Conservation (phyloP, 371 early-diverging fungal genomes). For the Capillidium heterosporum region DNA sequence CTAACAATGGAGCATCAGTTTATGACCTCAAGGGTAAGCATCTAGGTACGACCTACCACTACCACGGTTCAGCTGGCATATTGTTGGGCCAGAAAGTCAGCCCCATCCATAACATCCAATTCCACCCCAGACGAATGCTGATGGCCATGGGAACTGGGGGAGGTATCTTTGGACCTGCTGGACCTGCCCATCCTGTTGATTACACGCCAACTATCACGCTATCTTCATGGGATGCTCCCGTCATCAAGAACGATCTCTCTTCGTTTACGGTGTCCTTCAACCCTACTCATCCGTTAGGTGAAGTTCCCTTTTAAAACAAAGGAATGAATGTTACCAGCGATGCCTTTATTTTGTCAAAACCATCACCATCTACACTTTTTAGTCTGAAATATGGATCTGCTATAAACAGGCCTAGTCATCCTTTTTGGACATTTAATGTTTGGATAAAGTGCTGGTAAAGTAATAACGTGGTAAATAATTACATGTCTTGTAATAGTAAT, state of each 20-base stretch:
- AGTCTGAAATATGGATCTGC: too few relatives aligned
- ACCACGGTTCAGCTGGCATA: conserved; percentile 15
- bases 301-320: too few relatives aligned
- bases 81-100: conserved; percentile 22
- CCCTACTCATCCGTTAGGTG: too few relatives aligned
- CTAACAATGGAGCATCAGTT: conserved; percentile 26
- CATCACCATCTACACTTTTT: too few relatives aligned
- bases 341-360: too few relatives aligned
- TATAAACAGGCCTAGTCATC: too few relatives aligned
- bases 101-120: conserved; percentile 21
- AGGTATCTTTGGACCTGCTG: not conserved
- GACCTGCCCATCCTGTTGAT: not conserved
- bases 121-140: conserved; percentile 34
- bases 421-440: too few relatives aligned
- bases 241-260: not conserved
- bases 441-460: too few relatives aligned
- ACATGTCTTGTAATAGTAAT: too few relatives aligned
- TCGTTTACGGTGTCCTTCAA: too few relatives aligned
- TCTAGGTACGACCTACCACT: conserved; percentile 24
- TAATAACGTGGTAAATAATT: too few relatives aligned
- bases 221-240: conserved; percentile 1
- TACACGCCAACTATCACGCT: not conserved
- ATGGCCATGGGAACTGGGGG: conserved; percentile 17
- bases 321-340: too few relatives aligned
- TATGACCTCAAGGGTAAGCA: conserved; percentile 23